Evolutionary conservation across 805 yeast species (phyloP).

Genomic region (Candida xiaguanensis): DNA sequence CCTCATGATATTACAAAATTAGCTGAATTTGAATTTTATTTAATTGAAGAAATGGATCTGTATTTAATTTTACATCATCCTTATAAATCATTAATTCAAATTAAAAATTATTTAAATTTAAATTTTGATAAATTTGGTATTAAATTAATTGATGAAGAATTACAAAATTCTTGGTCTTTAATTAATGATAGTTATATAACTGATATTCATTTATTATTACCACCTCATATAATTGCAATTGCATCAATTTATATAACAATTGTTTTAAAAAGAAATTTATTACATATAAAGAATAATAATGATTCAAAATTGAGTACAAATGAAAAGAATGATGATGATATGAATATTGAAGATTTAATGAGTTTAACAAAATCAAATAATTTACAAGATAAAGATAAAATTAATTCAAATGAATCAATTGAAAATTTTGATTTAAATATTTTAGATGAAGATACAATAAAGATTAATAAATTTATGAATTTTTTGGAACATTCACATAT

Average conservation of each 20-base stretch:
- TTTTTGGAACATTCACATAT: slow-evolving; percentile 76
- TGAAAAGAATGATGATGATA: too few relatives aligned
- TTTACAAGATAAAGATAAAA: background rate
- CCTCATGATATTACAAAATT: slow-evolving; percentile 88
- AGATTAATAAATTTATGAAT: slow-evolving; percentile 54
- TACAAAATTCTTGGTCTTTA: slow-evolving; percentile 85
- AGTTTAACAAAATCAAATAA: slow-evolving; percentile 10
- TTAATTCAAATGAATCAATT: slow-evolving; percentile 1
- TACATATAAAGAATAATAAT: slow-evolving; percentile 14
- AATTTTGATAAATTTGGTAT: slow-evolving; percentile 25
- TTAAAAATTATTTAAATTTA: slow-evolving; percentile 42
- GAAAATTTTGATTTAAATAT: slow-evolving; percentile 13
- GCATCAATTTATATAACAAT: slow-evolving; percentile 79
- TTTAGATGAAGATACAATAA: slow-evolving; percentile 34
- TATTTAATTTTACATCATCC: slow-evolving; percentile 75
- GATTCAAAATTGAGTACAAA: too few relatives aligned
- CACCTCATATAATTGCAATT: slow-evolving; percentile 87
- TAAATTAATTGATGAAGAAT: slow-evolving; percentile 55
- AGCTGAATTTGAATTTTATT: slow-evolving; percentile 93
- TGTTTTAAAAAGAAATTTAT: slow-evolving; percentile 45
- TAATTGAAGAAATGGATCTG: slow-evolving; percentile 82
- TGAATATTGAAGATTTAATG: slow-evolving; percentile 39
- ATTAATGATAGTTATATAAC: slow-evolving; percentile 88
- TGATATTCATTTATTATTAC: slow-evolving; percentile 74
- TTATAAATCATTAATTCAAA: slow-evolving; percentile 56